Percentiles rank a stretch among this genome's conserved stretches.
These are phyloP conservation scores for Lepiota venenata DNA, from an alignment of 768 basidiomycete genomes.

Conservation along the genomic window DNA sequence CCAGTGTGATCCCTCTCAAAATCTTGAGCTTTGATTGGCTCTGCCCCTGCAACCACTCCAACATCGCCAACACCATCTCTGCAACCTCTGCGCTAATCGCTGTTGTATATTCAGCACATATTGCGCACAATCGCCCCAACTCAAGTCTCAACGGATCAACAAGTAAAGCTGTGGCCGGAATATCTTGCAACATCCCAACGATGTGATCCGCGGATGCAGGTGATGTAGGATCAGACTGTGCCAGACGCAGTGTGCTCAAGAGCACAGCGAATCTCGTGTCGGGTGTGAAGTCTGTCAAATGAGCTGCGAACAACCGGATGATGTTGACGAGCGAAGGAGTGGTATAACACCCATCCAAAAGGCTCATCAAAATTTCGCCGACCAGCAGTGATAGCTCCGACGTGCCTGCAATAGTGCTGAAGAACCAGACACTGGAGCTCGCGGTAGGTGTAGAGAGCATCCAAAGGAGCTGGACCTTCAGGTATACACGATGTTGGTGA, in stretches of 20 bases:
- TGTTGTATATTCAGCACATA: constrained; percentile 23
- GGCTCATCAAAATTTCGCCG: constrained; percentile 35
- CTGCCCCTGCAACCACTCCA: constrained; percentile 56
- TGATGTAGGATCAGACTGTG: constrained; percentile 24
- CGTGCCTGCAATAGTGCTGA: constrained; percentile 35
- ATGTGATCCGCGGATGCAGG: constrained; percentile 21
- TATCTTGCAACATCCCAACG: constrained; percentile 20
- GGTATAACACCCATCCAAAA: constrained; percentile 47
- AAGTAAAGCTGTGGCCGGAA: constrained; percentile 20
- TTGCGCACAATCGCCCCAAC: constrained; percentile 29
- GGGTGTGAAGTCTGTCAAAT: constrained; percentile 23
- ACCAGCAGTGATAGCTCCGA: constrained; percentile 41
- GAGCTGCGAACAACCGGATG: constrained; percentile 24
- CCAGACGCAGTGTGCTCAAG: constrained; percentile 28
- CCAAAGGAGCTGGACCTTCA: constrained; percentile 46
- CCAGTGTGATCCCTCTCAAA: constrained; percentile 45
- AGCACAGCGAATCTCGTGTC: constrained; percentile 29
- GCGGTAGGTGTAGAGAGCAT: constrained; percentile 38
- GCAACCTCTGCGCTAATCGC: constrained; percentile 34
- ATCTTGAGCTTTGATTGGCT: constrained; percentile 39
- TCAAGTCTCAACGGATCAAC: constrained; percentile 29
- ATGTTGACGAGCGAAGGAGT: constrained; percentile 43
- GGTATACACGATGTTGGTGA: constrained; percentile 45
- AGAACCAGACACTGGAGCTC: constrained; percentile 38
- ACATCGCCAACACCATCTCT: constrained; percentile 35